Percentiles rank a stretch among this genome's conserved stretches.
These are phyloP conservation scores for Cyberlindnera subsufficiens DNA, from an alignment of 805 yeast genomes.

Conservation along the genomic window DNA sequence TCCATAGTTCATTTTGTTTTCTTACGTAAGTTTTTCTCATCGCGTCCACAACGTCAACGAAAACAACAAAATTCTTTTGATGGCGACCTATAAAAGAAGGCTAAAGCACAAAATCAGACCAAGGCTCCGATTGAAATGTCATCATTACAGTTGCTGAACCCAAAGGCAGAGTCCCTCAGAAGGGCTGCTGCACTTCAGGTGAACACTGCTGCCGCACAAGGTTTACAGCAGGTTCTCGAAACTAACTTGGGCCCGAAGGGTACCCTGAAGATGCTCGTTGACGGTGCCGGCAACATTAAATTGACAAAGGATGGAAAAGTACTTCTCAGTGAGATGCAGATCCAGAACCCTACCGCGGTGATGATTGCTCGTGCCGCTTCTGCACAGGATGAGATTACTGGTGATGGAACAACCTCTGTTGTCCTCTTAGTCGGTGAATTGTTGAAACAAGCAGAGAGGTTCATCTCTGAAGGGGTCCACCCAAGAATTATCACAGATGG, in stretches of 20 bases:
- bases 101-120: background rate
- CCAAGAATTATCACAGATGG: slow-evolving; percentile 95
- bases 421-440: slow-evolving; percentile 91
- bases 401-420: slow-evolving; percentile 97
- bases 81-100: too few relatives aligned
- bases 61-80: too few relatives aligned
- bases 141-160: slow-evolving; percentile 83
- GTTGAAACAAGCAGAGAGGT: slow-evolving; percentile 90
- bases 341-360: slow-evolving; percentile 84
- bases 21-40: too few relatives aligned
- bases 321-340: slow-evolving; percentile 91
- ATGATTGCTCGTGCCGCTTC: slow-evolving; percentile 96
- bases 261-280: slow-evolving; percentile 92
- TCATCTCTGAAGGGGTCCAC: slow-evolving; percentile 88
- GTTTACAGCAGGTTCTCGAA: slow-evolving; percentile 86
- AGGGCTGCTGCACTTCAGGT: slow-evolving; percentile 94
- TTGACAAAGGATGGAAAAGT: slow-evolving; percentile 97
- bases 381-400: slow-evolving; percentile 98
- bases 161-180: slow-evolving; percentile 96
- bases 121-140: slow-evolving; percentile 33
- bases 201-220: slow-evolving; percentile 94
- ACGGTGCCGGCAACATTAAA: slow-evolving; percentile 93
- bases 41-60: too few relatives aligned
- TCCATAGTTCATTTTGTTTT: too few relatives aligned
- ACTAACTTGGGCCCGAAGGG: slow-evolving; percentile 97